Percentiles rank a stretch among this genome's conserved stretches.
Conservation (phyloP, 2,329 filamentous ascomycete genomes). For the Nothophaeocryptopus gaeumannii region DNA sequence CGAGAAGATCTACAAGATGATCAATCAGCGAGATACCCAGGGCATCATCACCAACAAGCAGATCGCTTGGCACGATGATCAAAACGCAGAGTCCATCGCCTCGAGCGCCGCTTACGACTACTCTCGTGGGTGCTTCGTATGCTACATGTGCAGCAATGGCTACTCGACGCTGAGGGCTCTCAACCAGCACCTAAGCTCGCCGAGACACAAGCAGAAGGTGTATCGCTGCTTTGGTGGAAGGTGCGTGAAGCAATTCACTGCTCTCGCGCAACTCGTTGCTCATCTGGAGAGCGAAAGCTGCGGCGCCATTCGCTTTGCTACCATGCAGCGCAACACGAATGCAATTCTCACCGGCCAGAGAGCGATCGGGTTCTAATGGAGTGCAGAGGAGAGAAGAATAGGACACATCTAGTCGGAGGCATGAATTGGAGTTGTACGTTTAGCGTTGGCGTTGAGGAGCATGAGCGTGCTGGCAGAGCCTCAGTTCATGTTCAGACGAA, state of each 20-base stretch:
- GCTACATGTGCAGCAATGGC: slow-evolving; percentile 52
- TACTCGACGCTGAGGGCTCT: slow-evolving; percentile 43
- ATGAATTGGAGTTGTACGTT: too few relatives aligned
- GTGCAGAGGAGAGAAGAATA: not conserved
- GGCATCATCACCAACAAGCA: slow-evolving; percentile 53
- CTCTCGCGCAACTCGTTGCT: slow-evolving; percentile 43
- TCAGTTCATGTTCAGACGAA: too few relatives aligned
- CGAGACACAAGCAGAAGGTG: slow-evolving; percentile 48
- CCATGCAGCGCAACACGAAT: slow-evolving; percentile 36
- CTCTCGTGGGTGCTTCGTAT: slow-evolving; percentile 36
- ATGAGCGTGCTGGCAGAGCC: too few relatives aligned
- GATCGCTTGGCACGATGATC: slow-evolving; percentile 45
- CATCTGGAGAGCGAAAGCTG: slow-evolving; percentile 49
- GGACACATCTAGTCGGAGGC: too few relatives aligned
- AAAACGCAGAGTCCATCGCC: slow-evolving; percentile 36
- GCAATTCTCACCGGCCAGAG: slow-evolving; percentile 17
- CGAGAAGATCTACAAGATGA: slow-evolving; percentile 46
- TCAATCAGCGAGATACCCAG: slow-evolving; percentile 48
- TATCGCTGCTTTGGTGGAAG: slow-evolving; percentile 45
- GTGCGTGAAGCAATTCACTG: slow-evolving; percentile 41
- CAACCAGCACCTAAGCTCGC: slow-evolving; percentile 56
- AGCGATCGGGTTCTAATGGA: slow-evolving; percentile 15
- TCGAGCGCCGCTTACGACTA: slow-evolving; percentile 39
- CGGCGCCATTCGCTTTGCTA: slow-evolving; percentile 40
- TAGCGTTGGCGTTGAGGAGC: too few relatives aligned